These are phyloP conservation scores for Alnus glutinosa DNA, from an alignment of 306 rosid species.

Conservation along the genomic window DNA sequence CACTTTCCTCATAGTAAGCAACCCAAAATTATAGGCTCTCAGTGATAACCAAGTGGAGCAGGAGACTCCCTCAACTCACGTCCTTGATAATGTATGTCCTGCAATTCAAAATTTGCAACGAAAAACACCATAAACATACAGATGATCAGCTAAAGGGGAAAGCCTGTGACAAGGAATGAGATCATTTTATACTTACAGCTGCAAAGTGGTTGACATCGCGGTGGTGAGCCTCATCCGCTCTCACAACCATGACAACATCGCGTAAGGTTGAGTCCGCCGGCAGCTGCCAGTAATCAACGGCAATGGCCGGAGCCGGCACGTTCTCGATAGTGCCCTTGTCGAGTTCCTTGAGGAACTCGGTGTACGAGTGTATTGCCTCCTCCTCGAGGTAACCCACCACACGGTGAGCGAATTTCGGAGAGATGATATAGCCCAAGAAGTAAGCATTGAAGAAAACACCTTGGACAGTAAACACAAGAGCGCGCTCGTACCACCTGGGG, in stretches of 20 bases:
- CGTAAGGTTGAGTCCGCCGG: conserved; percentile 54
- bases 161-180: background rate
- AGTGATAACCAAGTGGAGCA: conserved; percentile 74
- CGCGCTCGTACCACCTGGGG: conserved; percentile 76
- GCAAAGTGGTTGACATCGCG: conserved; percentile 86
- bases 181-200: conserved; percentile 42
- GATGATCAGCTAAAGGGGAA: too few species aligned
- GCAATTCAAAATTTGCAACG: conserved; percentile 32
- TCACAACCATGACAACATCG: conserved; percentile 65
- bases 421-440: conserved; percentile 60
- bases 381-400: conserved; percentile 87
- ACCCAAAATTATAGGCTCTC: conserved; percentile 5
- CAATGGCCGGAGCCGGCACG: conserved; percentile 75
- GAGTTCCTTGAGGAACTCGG: conserved; percentile 68
- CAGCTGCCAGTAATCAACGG: conserved; percentile 76
- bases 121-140: background rate
- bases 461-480: conserved; percentile 63
- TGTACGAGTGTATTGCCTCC: conserved; percentile 79
- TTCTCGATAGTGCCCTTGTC: conserved; percentile 70
- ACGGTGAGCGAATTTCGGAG: conserved; percentile 76
- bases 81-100: conserved; percentile 76
- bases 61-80: conserved; percentile 59
- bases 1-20: background rate
- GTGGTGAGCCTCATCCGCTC: conserved; percentile 85
- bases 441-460: conserved; percentile 77